Evolutionary conservation across 306 rosid genomes (phyloP), one percentile per base, ranked within the genome.

Genomic region (Ormosia semicastrata): DNA sequence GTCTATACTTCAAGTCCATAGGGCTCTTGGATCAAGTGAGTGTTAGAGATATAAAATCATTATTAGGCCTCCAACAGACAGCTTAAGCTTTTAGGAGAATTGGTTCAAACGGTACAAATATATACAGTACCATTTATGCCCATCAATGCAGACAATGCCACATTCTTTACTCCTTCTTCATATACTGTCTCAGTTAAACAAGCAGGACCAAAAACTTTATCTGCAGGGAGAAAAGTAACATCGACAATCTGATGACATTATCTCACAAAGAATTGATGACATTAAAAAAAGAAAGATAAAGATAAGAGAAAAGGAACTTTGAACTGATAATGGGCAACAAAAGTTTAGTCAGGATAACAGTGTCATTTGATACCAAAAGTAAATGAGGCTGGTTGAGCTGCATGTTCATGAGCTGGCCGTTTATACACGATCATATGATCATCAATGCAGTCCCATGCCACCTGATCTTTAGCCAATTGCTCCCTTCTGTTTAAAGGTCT

Each of bases 141-240:
- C 89, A 90, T 94, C 75, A 96, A 79, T 33, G 98, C 91, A 74
- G 99, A 96, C 85, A 96, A 86, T 50, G 99, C 97, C 0, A 94
- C 94, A 78, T 94, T 87, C 89, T 96, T 96, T 67, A 96, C 97
- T 85, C 98, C 99, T 76, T 95, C 98, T 90, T 94, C 98, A 5
- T 96, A 96, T 10, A 96, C 99, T 9, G 92, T 39, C 68, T 93
- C 99, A 0, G 98, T 96, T 75, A 90, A 30, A 78, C 82, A 79
- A 66, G 75, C 66, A 50, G 97, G 98, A 70, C 97, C 91, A 32
- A 96, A 96, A 71, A 96, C 99, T 89, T 91, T 94, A 84, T 96
- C 99, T 95, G 87, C 88, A 60, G 53, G n/a, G 7, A 57, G 70
- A 84, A 70, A 59, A 82, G 13, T 33, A 54, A 11, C 53, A 37